A percentile compares a stretch with the other conserved stretches of the same genome.
phyloP scores from a whole-genome alignment of 2,329 filamentous ascomycete genomes.

The Arachnopeziza araneosa region DNA sequence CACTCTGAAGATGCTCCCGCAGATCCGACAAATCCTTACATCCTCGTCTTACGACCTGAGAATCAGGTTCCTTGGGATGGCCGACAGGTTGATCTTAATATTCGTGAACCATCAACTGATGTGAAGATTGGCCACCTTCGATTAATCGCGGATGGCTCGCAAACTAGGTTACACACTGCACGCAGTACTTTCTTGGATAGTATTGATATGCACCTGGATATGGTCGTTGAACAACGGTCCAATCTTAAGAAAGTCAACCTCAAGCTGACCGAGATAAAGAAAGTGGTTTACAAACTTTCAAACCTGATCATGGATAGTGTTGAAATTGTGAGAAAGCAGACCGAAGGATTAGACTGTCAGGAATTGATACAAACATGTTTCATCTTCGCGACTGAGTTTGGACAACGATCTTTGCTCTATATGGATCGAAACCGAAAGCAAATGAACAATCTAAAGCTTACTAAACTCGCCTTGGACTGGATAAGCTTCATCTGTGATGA shows the following conservation, averaged over 20 bases:
- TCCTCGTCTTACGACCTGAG: conserved; percentile 80
- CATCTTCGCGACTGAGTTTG: conserved; percentile 97
- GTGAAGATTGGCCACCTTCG: conserved; percentile 81
- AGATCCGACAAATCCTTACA: conserved; percentile 74
- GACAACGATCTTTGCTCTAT: conserved; percentile 86
- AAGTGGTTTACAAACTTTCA: conserved; percentile 91
- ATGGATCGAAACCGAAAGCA: conserved; percentile 93
- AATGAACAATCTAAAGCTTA: conserved; percentile 96
- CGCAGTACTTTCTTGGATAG: conserved; percentile 69
- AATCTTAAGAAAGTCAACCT: conserved; percentile 89
- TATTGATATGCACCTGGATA: conserved; percentile 80
- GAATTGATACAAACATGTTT: conserved; percentile 98
- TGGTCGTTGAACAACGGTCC: conserved; percentile 85
- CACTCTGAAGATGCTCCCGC: conserved; percentile 66
- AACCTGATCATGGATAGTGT: conserved; percentile 99
- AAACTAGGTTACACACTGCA: conserved; percentile 71
- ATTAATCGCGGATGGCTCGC: conserved; percentile 82
- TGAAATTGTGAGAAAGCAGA: conserved; percentile 83
- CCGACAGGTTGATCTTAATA: conserved; percentile 61
- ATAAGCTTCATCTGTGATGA: conserved; percentile 97
- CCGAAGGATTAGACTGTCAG: conserved; percentile 77
- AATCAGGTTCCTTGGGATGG: conserved; percentile 76
- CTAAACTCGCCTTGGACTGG: conserved; percentile 91
- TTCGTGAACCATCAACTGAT: conserved; percentile 76
- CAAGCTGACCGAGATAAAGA: conserved; percentile 88